These are phyloP conservation scores for Sisymbrium altissimum DNA, from an alignment of 345 rosid genomes.

Conservation along the genomic window DNA sequence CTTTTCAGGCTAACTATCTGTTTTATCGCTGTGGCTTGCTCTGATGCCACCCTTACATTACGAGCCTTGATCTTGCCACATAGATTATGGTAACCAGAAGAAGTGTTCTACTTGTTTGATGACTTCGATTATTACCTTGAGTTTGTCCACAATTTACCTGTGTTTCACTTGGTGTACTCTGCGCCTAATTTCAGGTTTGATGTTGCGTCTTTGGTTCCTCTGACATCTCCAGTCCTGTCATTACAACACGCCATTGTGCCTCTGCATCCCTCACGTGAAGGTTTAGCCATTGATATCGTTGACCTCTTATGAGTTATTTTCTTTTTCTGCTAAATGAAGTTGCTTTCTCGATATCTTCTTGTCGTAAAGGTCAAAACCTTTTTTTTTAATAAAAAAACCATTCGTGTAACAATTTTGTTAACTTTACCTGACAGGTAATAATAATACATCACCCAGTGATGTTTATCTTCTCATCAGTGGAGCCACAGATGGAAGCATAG, in stretches of 20 bases:
- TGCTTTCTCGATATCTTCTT: not conserved
- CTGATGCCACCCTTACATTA: conserved; percentile 83
- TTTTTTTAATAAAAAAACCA: not conserved
- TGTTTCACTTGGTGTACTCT: not conserved
- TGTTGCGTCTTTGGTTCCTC: conserved; percentile 66
- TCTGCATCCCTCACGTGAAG: conserved; percentile 38
- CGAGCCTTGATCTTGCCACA: conserved; percentile 83
- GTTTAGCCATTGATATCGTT: conserved; percentile 32
- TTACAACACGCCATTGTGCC: conserved; percentile 70
- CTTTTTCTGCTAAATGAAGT: not conserved
- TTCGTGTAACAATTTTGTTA: not conserved
- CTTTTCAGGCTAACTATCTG: conserved; percentile 74
- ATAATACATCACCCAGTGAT: conserved; percentile 34
- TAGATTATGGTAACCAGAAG: conserved; percentile 67
- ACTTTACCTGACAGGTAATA: conserved; percentile 42
- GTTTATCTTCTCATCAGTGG: conserved; percentile 67
- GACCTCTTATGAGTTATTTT: not conserved
- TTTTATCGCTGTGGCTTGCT: conserved; percentile 78
- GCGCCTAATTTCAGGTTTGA: conserved; percentile 64
- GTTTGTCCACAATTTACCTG: not conserved
- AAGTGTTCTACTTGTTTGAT: conserved; percentile 5
- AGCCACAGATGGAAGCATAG: conserved; percentile 93
- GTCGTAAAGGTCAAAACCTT: not conserved
- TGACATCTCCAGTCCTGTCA: conserved; percentile 68
- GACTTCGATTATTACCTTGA: conserved; percentile 2